phyloP scores from a whole-genome alignment of 768 basidiomycete species.

The Tricholoma matsutake region DNA sequence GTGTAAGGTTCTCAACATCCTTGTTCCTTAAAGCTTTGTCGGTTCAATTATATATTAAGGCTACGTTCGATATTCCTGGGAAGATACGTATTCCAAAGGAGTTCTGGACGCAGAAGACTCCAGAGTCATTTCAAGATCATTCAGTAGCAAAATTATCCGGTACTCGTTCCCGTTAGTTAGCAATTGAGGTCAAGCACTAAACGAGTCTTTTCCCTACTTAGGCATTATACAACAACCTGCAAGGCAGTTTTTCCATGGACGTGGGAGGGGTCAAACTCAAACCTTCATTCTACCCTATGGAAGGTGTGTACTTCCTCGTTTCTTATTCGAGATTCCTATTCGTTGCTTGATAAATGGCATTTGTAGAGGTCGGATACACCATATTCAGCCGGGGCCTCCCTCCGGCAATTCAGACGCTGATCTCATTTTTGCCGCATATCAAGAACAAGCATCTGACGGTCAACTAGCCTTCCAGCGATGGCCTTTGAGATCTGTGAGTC shows the following conservation, averaged over 20 bases:
- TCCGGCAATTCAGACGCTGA: slow-evolving; percentile 47
- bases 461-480: slow-evolving; percentile 64
- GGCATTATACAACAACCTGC: slow-evolving; percentile 27
- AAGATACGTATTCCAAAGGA: slow-evolving; percentile 33
- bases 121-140: slow-evolving; percentile 30
- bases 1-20: slow-evolving; percentile 45
- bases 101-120: slow-evolving; percentile 31
- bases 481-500: slow-evolving; percentile 62
- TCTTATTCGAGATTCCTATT: not conserved
- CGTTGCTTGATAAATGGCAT: not conserved
- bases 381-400: slow-evolving; percentile 42
- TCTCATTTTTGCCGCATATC: slow-evolving; percentile 60
- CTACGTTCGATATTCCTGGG: slow-evolving; percentile 17
- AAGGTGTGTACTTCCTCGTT: slow-evolving; percentile 31
- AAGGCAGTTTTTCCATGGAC: slow-evolving; percentile 19
- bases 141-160: slow-evolving; percentile 30
- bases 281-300: slow-evolving; percentile 49
- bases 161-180: slow-evolving; percentile 7
- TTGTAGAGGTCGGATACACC: slow-evolving; percentile 61
- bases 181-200: not conserved
- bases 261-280: slow-evolving; percentile 29
- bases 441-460: slow-evolving; percentile 57
- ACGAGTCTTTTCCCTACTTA: slow-evolving; percentile 9
- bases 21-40: not conserved
- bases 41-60: slow-evolving; percentile 14